Percentiles rank a stretch among this genome's conserved stretches.
phyloP scores from a whole-genome alignment of 2,329 filamentous ascomycete species.

The Pseudogymnoascus sp. region DNA sequence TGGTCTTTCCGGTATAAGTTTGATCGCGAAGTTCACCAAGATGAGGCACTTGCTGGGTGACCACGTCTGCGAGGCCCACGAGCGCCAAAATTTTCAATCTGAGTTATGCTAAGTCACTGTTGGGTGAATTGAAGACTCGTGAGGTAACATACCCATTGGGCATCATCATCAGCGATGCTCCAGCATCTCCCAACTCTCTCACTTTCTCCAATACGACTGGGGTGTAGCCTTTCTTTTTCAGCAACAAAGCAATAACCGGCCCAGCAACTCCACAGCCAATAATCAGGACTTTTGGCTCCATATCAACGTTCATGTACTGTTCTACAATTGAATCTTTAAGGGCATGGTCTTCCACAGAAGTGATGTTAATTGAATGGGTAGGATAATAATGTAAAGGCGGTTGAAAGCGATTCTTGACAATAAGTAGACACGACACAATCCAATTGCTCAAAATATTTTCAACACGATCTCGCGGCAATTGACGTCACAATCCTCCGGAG shows the following conservation, averaged over 20 bases:
- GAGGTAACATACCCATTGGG: constrained; percentile 18
- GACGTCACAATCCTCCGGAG: neutral
- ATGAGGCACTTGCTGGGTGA: constrained; percentile 10
- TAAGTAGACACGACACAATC: neutral
- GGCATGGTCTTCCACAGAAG: neutral
- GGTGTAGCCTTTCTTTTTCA: constrained; percentile 21
- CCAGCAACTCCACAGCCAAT: neutral
- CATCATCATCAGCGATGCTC: constrained; percentile 23
- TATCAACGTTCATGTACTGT: neutral
- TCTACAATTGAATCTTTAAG: neutral
- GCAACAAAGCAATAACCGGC: neutral
- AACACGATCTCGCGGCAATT: neutral
- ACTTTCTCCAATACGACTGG: constrained; percentile 24
- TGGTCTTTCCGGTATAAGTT: constrained; percentile 15
- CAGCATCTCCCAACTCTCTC: constrained; percentile 19
- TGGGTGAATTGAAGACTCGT: neutral
- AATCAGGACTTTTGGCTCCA: neutral
- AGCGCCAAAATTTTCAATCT: constrained; percentile 21
- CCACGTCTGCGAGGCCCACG: constrained; percentile 13
- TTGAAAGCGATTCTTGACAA: neutral
- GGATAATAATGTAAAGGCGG: neutral
- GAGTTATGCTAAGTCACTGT: neutral
- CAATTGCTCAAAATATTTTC: neutral
- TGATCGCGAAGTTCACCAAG: constrained; percentile 17
- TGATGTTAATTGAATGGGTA: neutral